These are phyloP conservation scores for Fusarium armeniacum DNA, from an alignment of 2,329 filamentous ascomycete genomes.

Conservation along the genomic window DNA sequence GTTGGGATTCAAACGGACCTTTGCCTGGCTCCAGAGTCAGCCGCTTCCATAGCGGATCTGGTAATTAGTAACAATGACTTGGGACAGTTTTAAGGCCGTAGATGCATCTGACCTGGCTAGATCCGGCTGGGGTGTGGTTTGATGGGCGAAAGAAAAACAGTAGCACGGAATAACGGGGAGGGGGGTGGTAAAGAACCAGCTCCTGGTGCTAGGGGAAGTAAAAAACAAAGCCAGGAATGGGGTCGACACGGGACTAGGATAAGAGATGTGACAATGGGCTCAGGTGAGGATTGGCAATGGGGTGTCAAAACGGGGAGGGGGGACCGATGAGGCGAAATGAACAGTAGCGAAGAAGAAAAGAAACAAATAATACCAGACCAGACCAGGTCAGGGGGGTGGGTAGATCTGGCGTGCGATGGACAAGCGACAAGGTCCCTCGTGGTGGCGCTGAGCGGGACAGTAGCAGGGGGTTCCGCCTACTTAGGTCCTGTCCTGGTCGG, in stretches of 20 bases:
- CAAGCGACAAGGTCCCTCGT: constrained; percentile 52
- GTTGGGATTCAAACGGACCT: constrained; percentile 55
- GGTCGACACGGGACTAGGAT: constrained; percentile 50
- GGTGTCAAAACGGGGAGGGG: constrained; percentile 45
- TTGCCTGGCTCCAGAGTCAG: constrained; percentile 56
- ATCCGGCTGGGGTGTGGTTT: constrained; percentile 48
- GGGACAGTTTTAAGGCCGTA: constrained; percentile 54
- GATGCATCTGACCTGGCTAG: constrained; percentile 57
- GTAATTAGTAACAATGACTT: constrained; percentile 55
- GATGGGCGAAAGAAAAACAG: constrained; percentile 42
- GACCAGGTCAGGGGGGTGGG: constrained; percentile 43
- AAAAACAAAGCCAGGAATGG: constrained; percentile 47
- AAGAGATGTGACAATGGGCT: constrained; percentile 49
- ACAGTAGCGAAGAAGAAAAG: constrained; percentile 44
- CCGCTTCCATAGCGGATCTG: constrained; percentile 59
- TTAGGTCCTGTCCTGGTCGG: constrained; percentile 36
- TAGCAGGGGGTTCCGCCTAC: constrained; percentile 43
- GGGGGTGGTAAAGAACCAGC: constrained; percentile 42
- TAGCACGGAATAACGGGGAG: constrained; percentile 38
- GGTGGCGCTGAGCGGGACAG: constrained; percentile 54
- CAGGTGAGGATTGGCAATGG: constrained; percentile 49
- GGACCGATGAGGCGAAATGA: constrained; percentile 47
- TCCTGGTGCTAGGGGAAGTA: constrained; percentile 44
- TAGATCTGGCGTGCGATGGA: constrained; percentile 55
- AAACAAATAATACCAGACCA: constrained; percentile 46